Evolutionary conservation across 345 rosid genomes (phyloP), one percentile per base, ranked within the genome.

Genomic region (Salix exigua): DNA sequence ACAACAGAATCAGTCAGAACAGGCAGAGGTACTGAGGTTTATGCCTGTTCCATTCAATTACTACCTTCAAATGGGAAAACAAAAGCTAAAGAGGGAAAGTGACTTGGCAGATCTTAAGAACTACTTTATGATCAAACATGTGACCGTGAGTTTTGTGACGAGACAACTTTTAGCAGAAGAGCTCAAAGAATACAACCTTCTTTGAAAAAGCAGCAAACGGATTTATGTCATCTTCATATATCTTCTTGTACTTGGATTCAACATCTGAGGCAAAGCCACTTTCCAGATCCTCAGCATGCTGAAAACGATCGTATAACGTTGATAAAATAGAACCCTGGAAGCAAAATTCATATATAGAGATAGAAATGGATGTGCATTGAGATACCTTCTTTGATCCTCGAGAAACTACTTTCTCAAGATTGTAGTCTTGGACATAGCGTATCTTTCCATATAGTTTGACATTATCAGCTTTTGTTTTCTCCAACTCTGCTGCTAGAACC

Each of bases 131-230:
- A 73, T 61, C 10, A 73, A 64, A 46, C n/a, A 50, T 21, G 33
- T 1, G 65, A 44, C 26, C 33, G 37, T 19, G 61, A 5, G 50
- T 19, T 60, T 16, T 44, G 61, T 0, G 18, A 46, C 6, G 30
- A 23, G 70, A 26, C 26, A 46, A 25, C 25, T 31, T 71, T 70
- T 53, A 17, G 44, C 5, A 50, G 70, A 74, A 66, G 30, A 67
- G 65, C 67, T 35, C 63, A 74, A 46, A 73, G 50, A 64, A 75
- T 33, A 37, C 55, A 30, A 90, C 98, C 98, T 92, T 96, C 83
- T 89, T 93, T 23, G 99, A 96, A 88, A 93, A 96, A 65, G 99
- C 99, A 28, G 98, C 98, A 81, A 96, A 96, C 31, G 99, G 98
- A 86, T 96, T 96, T 71, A 96, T 93, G 82, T 91, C 99, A 80